Evolutionary conservation across 352 stramenopile genomes (phyloP).

Genomic region (Phytopythium montanum): DNA sequence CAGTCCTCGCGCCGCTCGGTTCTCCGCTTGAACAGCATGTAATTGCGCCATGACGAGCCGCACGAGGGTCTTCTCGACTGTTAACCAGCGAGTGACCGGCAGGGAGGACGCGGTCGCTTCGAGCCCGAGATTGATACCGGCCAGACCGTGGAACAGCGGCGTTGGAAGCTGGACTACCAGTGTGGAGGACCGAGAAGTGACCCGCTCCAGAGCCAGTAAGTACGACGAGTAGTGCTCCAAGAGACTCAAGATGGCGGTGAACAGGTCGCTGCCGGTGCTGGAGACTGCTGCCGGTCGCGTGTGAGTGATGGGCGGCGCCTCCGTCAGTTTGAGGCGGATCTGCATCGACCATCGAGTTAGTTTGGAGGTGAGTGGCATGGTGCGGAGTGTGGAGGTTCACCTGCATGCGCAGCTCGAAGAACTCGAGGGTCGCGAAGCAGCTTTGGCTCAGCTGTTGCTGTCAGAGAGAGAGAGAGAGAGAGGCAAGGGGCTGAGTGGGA

Average conservation of each 20-base stretch:
- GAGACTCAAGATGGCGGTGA: conserved; percentile 26
- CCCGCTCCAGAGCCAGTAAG: conserved; percentile 36
- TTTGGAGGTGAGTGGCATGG: neutral
- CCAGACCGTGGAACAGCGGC: conserved; percentile 48
- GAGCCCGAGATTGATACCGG: conserved; percentile 11
- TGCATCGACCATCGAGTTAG: conserved; percentile 2
- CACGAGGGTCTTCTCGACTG: conserved; percentile 33
- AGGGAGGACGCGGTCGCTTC: conserved; percentile 5
- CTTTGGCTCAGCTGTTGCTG: conserved; percentile 29
- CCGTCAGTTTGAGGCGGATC: conserved; percentile 51
- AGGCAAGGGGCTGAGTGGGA: neutral
- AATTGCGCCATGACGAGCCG: conserved; percentile 36
- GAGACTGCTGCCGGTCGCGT: neutral
- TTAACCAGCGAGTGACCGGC: conserved; percentile 13
- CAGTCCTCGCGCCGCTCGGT: conserved; percentile 14
- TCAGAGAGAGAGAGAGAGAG: neutral
- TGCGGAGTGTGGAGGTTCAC: conserved; percentile 4
- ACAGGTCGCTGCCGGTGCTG: conserved; percentile 9
- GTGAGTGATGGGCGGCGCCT: conserved; percentile 32
- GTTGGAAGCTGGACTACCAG: neutral
- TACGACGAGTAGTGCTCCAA: conserved; percentile 37
- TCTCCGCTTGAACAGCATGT: conserved; percentile 25
- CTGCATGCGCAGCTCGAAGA: conserved; percentile 36
- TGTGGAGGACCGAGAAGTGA: conserved; percentile 9
- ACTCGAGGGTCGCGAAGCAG: conserved; percentile 33